Evolutionary conservation across 306 rosid species (phyloP), one percentile per base, ranked within the genome.

Genomic region (Quercus mongolica): DNA sequence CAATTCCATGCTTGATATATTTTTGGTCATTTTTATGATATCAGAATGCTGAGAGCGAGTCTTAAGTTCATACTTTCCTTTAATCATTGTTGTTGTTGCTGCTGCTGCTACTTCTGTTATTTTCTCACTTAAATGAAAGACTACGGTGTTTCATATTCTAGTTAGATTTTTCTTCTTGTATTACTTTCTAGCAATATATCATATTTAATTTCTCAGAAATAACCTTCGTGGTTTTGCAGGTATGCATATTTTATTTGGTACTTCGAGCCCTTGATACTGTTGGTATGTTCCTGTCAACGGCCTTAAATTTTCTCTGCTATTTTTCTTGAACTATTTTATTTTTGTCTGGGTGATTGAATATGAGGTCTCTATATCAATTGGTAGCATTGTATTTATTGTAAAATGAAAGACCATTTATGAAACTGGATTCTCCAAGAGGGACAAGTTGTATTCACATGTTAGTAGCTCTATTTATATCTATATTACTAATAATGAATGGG

Each of bases 201-300:
- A 74, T 77, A 18, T 61, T 41, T 69, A 57, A 73, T 21, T 18
- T 12, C 18, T 63, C 61, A 28, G 20, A 14, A 9, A 33, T 68
- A 21, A 25, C 28, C 75, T 82, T 70, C 71, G 2, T 72, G 64
- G 7, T 76, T 83, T 87, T 85, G 86, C 98, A 96, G 99, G 96
- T 96, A 55, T 95, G 98, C 82, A 88, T 95, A 69, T 94, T 94
- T 76, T 94, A 94, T 81, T 87, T 94, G 89, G 97, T 94, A 80
- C 94, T 92, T 72, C 96, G 98, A 74, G 98, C 98, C 63, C 94
- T 94, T 20, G 98, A 94, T 81, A 94, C 98, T 70, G 98, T 95
- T 88, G 99, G 99, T 95, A 78, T 11, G 97, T 85, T 83, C 46
- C 76, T 81, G 9, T 56, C 71, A 44, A 79, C 81, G 26, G 21